Base-by-base conservation (phyloP, 805 yeast genomes). In the Hemisphaericaspora nanyangensis region DNA sequence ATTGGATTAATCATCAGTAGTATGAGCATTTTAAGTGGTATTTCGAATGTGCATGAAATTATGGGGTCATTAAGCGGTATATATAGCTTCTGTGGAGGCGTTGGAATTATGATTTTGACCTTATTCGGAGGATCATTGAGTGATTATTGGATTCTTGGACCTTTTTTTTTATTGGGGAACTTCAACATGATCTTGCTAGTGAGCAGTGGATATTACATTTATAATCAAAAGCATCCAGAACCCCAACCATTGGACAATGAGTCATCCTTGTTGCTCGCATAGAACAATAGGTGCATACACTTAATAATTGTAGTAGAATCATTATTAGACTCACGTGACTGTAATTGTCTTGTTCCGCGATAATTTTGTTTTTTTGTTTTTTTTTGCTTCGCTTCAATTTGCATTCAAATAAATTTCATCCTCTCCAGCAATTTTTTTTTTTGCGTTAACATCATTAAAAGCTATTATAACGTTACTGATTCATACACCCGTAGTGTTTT, bases 11-110 rank as follows among this genome's bases (percentile, higher is more conserved):
- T 80, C 26, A 73, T 82, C 34, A 68, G 77, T 17, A 79, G 87
- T 24, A 77, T 82, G 79, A 77, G 86, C 6, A 63, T 82, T 49
- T 70, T 64, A 22, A 54, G 62, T 40, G 50, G 55, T 28, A 54
- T 63, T 5, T 49, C 52, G 1, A 35, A 47, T 17, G 53, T 47
- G 10, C 47, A 48, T 28, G 56, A 54, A 31, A 49, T 76, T 24
- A 74, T 76, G 35, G 89, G 89, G n/a, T 68, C 84, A 2, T 71
- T 83, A 29, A 73, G 82, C 35, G 91, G 91, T 6, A 75, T 80
- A 10, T 80, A 79, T 53, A 74, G 82, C n/a, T 70, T 83, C 39
- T 64, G 73, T 46, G 89, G 88, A 13, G 86, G 86, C 1, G 36
- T 79, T 6, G 91, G 91, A 2, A 80, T 82, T 19, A 59, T 83